Conservation (phyloP, 2,329 filamentous ascomycete genomes). For the Fusarium euwallaceae region DNA sequence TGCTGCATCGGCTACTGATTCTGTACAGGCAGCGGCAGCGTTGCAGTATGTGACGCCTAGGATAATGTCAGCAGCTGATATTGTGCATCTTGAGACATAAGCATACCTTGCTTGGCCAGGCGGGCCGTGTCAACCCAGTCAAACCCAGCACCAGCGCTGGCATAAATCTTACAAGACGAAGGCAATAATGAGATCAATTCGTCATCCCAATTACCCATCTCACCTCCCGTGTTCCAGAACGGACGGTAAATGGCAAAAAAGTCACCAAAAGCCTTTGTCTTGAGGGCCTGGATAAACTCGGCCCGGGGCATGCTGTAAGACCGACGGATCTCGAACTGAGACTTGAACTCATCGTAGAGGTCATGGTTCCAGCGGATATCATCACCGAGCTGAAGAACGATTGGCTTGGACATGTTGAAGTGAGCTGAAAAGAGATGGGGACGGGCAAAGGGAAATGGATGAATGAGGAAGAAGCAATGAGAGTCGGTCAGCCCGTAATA, state of each 20-base stretch:
- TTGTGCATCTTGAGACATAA: too few relatives aligned
- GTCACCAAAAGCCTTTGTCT: slow-evolving; percentile 41
- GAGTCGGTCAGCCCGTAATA: background rate
- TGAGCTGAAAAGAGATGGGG: background rate
- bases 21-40: slow-evolving; percentile 45
- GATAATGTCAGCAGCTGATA: too few relatives aligned
- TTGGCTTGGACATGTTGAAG: slow-evolving; percentile 41
- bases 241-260: slow-evolving; percentile 46
- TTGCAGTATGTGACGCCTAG: slow-evolving; percentile 45
- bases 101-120: slow-evolving; percentile 39
- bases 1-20: slow-evolving; percentile 44
- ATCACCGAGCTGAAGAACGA: slow-evolving; percentile 47
- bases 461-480: background rate
- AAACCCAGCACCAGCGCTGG: slow-evolving; percentile 46
- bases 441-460: background rate
- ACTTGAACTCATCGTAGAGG: slow-evolving; percentile 40
- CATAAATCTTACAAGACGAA: slow-evolving; percentile 42
- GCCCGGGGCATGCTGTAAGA: slow-evolving; percentile 45
- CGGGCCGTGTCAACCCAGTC: slow-evolving; percentile 45
- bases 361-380: slow-evolving; percentile 47
- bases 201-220: slow-evolving; percentile 48
- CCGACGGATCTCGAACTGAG: slow-evolving; percentile 43
- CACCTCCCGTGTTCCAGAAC: slow-evolving; percentile 46
- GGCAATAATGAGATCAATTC: slow-evolving; percentile 42
- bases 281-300: slow-evolving; percentile 44